These are phyloP conservation scores for Kewa caespitosa DNA, from an alignment of 179 eudicot species.

Conservation along the genomic window DNA sequence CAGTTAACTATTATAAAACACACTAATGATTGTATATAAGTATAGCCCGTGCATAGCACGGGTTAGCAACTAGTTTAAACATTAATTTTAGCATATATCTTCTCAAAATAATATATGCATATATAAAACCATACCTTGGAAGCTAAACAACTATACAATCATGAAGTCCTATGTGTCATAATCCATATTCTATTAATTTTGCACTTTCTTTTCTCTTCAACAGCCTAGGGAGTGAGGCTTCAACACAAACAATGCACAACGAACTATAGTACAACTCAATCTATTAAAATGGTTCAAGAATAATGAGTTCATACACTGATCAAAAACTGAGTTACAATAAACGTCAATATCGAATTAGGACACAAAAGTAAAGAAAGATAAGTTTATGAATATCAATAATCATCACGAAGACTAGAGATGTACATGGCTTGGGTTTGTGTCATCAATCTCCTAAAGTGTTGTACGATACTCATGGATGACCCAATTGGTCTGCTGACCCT, in stretches of 20 bases:
- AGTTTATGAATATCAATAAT: not conserved
- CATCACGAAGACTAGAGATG: slow-evolving; percentile 6
- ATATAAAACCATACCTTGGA: not conserved
- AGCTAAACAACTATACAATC: not conserved
- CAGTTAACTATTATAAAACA: no score
- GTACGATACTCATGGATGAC: slow-evolving; percentile 92
- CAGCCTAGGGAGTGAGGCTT: not conserved
- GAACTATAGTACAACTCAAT: not conserved
- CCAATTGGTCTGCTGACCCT: slow-evolving; percentile 82
- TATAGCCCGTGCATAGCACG: no score
- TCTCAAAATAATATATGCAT: not conserved
- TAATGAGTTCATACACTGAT: not conserved
- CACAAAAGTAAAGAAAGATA: not conserved
- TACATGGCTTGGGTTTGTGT: slow-evolving; percentile 89
- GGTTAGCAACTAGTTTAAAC: no score
- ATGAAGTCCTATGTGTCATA: no score
- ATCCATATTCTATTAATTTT: not conserved
- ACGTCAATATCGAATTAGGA: not conserved
- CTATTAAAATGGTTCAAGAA: not conserved
- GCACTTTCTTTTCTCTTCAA: not conserved
- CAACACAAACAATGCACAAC: not conserved
- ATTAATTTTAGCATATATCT: not conserved
- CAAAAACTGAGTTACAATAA: not conserved
- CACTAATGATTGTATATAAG: no score
- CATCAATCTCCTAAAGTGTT: slow-evolving; percentile 69